phyloP scores from a whole-genome alignment of 106 monocot genomes.

The Agapanthus africanus region DNA sequence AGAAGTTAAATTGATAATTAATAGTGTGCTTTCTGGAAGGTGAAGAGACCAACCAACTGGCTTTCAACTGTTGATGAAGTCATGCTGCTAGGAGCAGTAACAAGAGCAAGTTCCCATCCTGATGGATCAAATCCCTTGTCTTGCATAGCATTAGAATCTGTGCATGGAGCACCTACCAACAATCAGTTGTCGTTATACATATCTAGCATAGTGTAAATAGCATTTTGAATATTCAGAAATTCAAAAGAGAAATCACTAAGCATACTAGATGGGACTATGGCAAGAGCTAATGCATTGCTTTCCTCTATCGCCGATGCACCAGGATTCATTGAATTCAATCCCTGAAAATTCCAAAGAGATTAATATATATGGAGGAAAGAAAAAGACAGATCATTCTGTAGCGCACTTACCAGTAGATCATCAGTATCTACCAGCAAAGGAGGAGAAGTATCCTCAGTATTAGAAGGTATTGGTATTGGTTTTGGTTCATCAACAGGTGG shows the following conservation, averaged over 20 bases:
- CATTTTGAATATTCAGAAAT: background rate
- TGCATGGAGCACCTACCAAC: slow-evolving; percentile 15
- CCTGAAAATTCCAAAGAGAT: slow-evolving; percentile 33
- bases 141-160: slow-evolving; percentile 23
- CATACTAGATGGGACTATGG: slow-evolving; percentile 78
- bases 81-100: slow-evolving; percentile 43
- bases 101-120: slow-evolving; percentile 98
- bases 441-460: slow-evolving; percentile 30
- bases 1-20: background rate
- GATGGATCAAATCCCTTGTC: slow-evolving; percentile 77
- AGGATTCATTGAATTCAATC: slow-evolving; percentile 57
- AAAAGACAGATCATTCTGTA: background rate
- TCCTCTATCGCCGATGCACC: slow-evolving; percentile 75
- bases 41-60: slow-evolving; percentile 37
- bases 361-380: background rate
- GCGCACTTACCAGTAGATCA: slow-evolving; percentile 61
- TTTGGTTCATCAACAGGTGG: slow-evolving; percentile 27
- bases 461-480: slow-evolving; percentile 7
- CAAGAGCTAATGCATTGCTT: slow-evolving; percentile 82
- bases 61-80: slow-evolving; percentile 39
- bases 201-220: background rate
- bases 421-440: slow-evolving; percentile 27
- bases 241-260: slow-evolving; percentile 1
- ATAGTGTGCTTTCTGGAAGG: background rate
- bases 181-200: background rate